Evolutionary conservation across 805 yeast genomes (phyloP).

Genomic region (Kuraishia molischiana): DNA sequence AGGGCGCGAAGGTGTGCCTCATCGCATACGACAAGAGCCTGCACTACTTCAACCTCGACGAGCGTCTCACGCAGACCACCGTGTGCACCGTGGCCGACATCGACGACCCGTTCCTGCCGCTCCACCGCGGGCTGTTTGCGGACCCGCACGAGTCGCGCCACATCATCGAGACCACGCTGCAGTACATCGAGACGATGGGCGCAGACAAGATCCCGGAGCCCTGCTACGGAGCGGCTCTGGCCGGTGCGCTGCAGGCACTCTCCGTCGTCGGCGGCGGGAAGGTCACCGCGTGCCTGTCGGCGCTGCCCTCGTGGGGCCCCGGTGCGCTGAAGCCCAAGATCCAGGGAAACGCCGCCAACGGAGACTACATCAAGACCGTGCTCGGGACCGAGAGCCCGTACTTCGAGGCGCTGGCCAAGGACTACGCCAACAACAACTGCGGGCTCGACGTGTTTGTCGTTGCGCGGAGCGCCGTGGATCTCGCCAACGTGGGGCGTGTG

Average conservation of each 20-base stretch:
- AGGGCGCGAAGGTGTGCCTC: conserved; percentile 51
- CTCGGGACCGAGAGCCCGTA: conserved; percentile 52
- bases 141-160: conserved; percentile 60
- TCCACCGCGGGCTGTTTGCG: conserved; percentile 66
- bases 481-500: conserved; percentile 63
- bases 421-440: conserved; percentile 45
- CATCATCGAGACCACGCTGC: conserved; percentile 60
- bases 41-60: conserved; percentile 62
- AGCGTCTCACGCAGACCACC: conserved; percentile 39
- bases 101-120: conserved; percentile 76
- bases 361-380: conserved; percentile 34
- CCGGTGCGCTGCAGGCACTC: conserved; percentile 56
- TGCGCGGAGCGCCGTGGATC: conserved; percentile 54
- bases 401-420: conserved; percentile 50
- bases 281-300: conserved; percentile 54
- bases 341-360: conserved; percentile 20
- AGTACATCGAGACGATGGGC: conserved; percentile 39
- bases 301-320: conserved; percentile 74
- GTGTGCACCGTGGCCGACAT: conserved; percentile 59
- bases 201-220: conserved; percentile 42
- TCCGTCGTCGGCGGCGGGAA: conserved; percentile 74
- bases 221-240: conserved; percentile 71
- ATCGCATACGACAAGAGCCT: conserved; percentile 66
- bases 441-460: conserved; percentile 74
- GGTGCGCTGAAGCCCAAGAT: conserved; percentile 50